Evolutionary conservation across 2,329 filamentous ascomycete species (phyloP), one percentile per base, ranked within the genome.

Genomic region (Emmonsiellopsis sp.): DNA sequence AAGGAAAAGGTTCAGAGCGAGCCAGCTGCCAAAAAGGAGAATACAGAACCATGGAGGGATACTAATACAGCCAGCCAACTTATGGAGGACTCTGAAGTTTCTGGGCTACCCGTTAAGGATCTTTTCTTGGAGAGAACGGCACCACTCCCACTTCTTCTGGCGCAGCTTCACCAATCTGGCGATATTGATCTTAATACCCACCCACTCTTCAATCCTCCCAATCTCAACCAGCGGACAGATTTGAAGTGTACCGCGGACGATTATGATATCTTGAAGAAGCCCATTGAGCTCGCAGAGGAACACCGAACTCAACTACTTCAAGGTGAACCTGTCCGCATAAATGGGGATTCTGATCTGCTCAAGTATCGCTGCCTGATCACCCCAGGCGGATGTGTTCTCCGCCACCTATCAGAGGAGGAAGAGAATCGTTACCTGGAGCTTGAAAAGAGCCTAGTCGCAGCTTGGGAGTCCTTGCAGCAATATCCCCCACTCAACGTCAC

Each of bases 341-440:
- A 70, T 11, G 57, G 61, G 9, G 65, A 67, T 6, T 65, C 65
- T 32, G 63, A 62, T 34, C 59, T 65, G 41, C 60, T 74, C n/a
- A 72, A 74, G 50, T 63, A 68, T 31, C 67, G 70, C 37, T 72
- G 70, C 51, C 60, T 77, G 30, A 71, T 76, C 51, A 76, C 70
- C 9, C 73, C 75, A 10, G 66, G 68, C 26, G 74, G 74, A 2
- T 70, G 67, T 51, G 67, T 76, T 3, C 62, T 76, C 26, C 69
- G 70, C 43, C 73, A 76, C 57, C 59, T 77, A 10, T 70, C 69
- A 4, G 57, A 63, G 2, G 72, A 73, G n/a, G 74, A 77, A 59
- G 73, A 74, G 55, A 68, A 74, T 15, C 68, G 67, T 20, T 73
- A 75, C 42, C 63, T 77, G 1, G 66, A 67, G n/a, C 62, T 77